phyloP scores from a whole-genome alignment of 2,329 filamentous ascomycete genomes.

The Penicillium sp. region DNA sequence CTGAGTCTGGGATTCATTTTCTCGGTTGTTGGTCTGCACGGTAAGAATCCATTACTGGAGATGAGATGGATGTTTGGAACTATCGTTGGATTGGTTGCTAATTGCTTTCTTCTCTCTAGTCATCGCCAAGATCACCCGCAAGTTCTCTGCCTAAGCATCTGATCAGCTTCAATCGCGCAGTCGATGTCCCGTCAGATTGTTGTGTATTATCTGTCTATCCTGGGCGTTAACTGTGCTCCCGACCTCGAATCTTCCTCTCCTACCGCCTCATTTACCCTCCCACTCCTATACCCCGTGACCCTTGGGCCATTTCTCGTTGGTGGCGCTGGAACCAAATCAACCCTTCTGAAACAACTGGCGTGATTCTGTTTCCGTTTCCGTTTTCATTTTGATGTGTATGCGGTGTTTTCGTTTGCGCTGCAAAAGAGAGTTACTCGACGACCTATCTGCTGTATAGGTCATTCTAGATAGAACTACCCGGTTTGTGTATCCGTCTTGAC shows the following conservation, averaged over 20 bases:
- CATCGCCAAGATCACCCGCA: conserved; percentile 90
- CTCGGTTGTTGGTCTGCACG: conserved; percentile 94
- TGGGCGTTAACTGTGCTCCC: conserved; percentile 2
- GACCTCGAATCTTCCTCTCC: conserved; percentile 7
- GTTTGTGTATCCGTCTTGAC: neutral
- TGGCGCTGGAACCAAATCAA: conserved; percentile 13
- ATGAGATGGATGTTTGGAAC: neutral
- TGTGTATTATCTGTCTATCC: neutral
- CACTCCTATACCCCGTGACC: conserved; percentile 26
- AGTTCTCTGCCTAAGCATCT: conserved; percentile 62
- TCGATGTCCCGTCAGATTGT: neutral
- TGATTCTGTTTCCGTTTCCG: conserved; percentile 18
- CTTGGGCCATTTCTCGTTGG: conserved; percentile 17
- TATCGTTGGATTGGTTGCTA: conserved; percentile 4
- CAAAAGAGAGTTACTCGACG: conserved; percentile 20
- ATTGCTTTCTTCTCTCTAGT: conserved; percentile 53
- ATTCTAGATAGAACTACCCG: conserved; percentile 4
- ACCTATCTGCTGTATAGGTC: conserved; percentile 37
- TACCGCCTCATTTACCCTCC: neutral
- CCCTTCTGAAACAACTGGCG: conserved; percentile 14
- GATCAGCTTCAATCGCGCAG: neutral
- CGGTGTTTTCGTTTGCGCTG: conserved; percentile 24
- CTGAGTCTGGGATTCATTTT: conserved; percentile 98
- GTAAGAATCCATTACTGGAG: conserved; percentile 54
- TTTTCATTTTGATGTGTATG: conserved; percentile 23